Conservation (phyloP, 352 stramenopile genomes). For the Pythium sp. region DNA sequence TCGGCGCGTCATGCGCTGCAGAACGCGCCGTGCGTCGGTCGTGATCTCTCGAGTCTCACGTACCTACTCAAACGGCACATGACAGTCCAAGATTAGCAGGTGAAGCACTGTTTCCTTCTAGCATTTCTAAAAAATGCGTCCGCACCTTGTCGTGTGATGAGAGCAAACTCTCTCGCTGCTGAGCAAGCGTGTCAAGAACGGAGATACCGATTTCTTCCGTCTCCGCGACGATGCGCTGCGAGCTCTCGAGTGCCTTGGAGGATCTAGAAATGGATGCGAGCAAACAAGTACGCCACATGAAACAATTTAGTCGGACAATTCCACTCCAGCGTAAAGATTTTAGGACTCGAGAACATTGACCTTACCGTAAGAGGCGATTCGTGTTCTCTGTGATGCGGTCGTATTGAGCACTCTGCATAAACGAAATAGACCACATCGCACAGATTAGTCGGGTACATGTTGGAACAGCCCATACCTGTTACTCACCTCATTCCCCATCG, state of each 20-base stretch:
- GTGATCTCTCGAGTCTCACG: slow-evolving; percentile 72
- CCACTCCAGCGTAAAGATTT: no score
- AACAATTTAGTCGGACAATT: not conserved
- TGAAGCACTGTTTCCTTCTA: not conserved
- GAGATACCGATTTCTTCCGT: slow-evolving; percentile 70
- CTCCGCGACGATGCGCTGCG: slow-evolving; percentile 61
- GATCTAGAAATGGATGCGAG: slow-evolving; percentile 32
- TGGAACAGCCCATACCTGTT: not conserved
- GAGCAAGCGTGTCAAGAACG: slow-evolving; percentile 64
- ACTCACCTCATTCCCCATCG: slow-evolving; percentile 29
- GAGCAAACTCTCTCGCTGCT: slow-evolving; percentile 69
- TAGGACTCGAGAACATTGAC: not conserved
- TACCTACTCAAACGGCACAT: slow-evolving; percentile 30
- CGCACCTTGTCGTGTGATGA: slow-evolving; percentile 65
- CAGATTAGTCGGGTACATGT: not conserved
- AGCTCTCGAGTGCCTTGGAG: slow-evolving; percentile 57
- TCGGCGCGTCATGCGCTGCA: slow-evolving; percentile 75
- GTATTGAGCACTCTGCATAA: slow-evolving; percentile 52
- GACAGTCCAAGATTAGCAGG: not conserved
- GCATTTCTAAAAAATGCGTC: not conserved
- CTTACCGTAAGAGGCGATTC: slow-evolving; percentile 52
- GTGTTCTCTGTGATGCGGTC: slow-evolving; percentile 67
- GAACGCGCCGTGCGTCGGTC: slow-evolving; percentile 55
- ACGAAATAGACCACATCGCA: not conserved
- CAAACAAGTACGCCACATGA: not conserved